A percentile compares a stretch with the other conserved stretches of the same genome.
Evolutionary conservation across 306 rosid species (phyloP).

Genomic region (Cicer pinnatifidum): DNA sequence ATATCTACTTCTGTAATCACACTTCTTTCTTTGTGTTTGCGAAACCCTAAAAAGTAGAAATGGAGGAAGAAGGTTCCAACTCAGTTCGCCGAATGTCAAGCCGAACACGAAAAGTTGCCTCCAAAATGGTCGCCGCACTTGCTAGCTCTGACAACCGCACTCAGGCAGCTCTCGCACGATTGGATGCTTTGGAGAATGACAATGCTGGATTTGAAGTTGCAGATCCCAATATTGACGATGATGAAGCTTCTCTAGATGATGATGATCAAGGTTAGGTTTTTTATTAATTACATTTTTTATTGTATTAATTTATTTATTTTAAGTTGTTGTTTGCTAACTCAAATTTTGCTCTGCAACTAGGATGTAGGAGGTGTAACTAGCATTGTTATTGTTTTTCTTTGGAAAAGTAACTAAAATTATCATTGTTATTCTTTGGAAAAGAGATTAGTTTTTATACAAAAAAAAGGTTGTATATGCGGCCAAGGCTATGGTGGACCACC

Average conservation of each 20-base stretch:
- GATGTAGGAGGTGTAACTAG: no score
- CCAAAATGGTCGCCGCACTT: conserved; percentile 87
- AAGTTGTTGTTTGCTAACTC: neutral
- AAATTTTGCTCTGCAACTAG: neutral
- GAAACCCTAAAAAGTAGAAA: conserved; percentile 36
- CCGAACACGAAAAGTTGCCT: conserved; percentile 84
- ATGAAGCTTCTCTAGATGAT: conserved; percentile 85
- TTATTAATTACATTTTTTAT: neutral
- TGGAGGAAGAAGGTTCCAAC: conserved; percentile 85
- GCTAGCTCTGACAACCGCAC: conserved; percentile 79
- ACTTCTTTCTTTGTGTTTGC: neutral
- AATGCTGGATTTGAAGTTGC: conserved; percentile 71
- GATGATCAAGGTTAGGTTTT: conserved; percentile 73
- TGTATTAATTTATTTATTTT: neutral
- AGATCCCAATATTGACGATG: conserved; percentile 67
- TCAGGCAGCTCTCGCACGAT: conserved; percentile 86
- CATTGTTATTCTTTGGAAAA: no score
- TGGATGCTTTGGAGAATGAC: conserved; percentile 91
- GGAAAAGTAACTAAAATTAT: no score
- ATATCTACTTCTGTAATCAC: neutral
- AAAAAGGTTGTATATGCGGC: no score
- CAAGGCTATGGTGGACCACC: no score
- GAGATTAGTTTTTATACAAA: no score
- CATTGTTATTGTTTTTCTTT: no score
- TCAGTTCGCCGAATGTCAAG: conserved; percentile 73